Evolutionary conservation across 176 grass and related monocot genomes (phyloP).

Genomic region (Phoenix dactylifera): DNA sequence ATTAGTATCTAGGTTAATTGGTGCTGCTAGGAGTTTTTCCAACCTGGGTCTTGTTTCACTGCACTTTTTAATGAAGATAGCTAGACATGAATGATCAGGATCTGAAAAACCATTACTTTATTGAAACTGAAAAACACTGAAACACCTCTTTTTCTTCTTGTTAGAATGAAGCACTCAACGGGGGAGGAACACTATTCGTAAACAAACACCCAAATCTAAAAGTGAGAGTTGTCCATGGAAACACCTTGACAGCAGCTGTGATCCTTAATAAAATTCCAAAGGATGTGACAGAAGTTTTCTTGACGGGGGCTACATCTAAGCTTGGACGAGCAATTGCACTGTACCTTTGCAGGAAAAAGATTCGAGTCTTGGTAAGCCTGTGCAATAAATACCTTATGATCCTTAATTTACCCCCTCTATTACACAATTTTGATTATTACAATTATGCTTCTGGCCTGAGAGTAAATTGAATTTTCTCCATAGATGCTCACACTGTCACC

Average conservation of each 20-base stretch:
- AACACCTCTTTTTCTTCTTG: not conserved
- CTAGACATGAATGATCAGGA: no score
- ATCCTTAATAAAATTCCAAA: constrained; percentile 75
- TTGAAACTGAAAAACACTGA: not conserved
- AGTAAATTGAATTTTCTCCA: not conserved
- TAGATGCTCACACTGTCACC: constrained; percentile 81
- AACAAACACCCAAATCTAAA: constrained; percentile 53
- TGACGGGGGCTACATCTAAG: constrained; percentile 89
- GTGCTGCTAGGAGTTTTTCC: no score
- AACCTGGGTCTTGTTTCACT: no score
- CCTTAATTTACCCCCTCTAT: no score
- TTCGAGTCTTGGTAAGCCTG: constrained; percentile 51
- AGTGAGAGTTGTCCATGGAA: constrained; percentile 84
- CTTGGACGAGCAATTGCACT: constrained; percentile 82
- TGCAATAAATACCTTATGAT: no score
- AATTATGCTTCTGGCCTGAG: no score
- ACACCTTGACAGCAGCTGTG: constrained; percentile 89
- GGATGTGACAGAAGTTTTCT: constrained; percentile 60
- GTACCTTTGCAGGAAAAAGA: constrained; percentile 68
- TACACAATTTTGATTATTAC: no score
- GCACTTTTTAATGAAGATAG: no score
- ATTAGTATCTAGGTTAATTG: no score
- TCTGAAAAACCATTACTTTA: no score
- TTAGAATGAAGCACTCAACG: constrained; percentile 85
- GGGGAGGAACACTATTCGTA: constrained; percentile 76